Evolutionary conservation across 2,329 filamentous ascomycete genomes (phyloP), one percentile per base, ranked within the genome.

Genomic region (Aspergillus fumigatiaffinis): DNA sequence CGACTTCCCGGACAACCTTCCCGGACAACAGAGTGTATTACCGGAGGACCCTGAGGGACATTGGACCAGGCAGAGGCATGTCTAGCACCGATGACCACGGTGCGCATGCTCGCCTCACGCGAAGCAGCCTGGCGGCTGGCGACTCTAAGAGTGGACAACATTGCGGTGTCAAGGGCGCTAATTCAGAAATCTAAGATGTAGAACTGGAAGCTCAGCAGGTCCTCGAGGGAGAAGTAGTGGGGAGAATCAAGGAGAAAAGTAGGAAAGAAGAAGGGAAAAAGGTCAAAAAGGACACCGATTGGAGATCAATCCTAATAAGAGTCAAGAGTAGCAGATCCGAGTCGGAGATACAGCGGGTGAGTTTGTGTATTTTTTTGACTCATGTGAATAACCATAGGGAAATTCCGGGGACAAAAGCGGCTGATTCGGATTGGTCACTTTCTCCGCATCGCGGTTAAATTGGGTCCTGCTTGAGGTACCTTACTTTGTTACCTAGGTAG

Each of bases 11-110:
- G 47, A 48, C n/a, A 50, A 53, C 50, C 55, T 49, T 50, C 50
- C 51, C 50, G 51, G 47, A 48, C n/a, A 50, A 53, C 50, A 32
- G 41, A 38, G 60, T 62, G 85, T 89, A 23, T 79, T 86, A 94
- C 92, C 73, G 93, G 92, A 84, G 93, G 93, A 63, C 93, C 93
- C 80, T 97, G 91, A 66, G 91, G 88, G 55, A 97, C 91, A 71
- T 90, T 89, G 72, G 90, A 86, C 92, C 93, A 97, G 66, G 89
- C 90, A 60, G 92, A 96, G 67, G 85, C 87, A 68, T 87, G 84
- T 72, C 84, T 80, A 63, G 80, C 74, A 66, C 79, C 79, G 58
- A 72, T 68, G 57, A 74, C 58, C 25, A 75, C 64, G 57, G 70
- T 66, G 63, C 76, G 74, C 66, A 74, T 58, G 63, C 67, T 69